A percentile compares a stretch with the other conserved stretches of the same genome.
Evolutionary conservation across 1,139 yeast species (phyloP).

Genomic region (Debaryomyces nepalensis): DNA sequence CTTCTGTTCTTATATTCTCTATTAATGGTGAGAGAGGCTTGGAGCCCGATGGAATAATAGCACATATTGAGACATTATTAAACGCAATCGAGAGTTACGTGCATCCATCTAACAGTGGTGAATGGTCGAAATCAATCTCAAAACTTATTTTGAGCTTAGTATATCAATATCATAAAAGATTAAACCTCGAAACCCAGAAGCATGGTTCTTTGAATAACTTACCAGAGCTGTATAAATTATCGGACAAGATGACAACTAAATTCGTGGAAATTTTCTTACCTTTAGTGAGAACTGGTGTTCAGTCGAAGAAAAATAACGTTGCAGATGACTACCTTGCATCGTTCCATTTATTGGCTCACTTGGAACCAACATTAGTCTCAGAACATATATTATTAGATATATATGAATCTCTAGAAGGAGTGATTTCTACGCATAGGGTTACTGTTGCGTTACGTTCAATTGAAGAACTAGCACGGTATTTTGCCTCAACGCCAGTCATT

Average conservation of each 20-base stretch:
- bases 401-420: constrained; percentile 81
- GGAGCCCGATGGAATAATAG: constrained; percentile 53
- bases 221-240: constrained; percentile 51
- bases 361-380: constrained; percentile 64
- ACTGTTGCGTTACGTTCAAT: constrained; percentile 72
- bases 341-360: constrained; percentile 64
- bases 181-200: constrained; percentile 48
- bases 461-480: constrained; percentile 66
- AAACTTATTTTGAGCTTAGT: constrained; percentile 61
- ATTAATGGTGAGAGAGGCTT: constrained; percentile 54
- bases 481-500: constrained; percentile 67
- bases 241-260: constrained; percentile 42
- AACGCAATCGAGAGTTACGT: constrained; percentile 82
- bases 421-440: constrained; percentile 83
- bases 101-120: constrained; percentile 90
- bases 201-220: constrained; percentile 48
- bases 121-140: constrained; percentile 78
- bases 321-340: constrained; percentile 65
- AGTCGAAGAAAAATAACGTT: constrained; percentile 67
- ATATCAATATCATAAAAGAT: constrained; percentile 63
- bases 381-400: constrained; percentile 73
- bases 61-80: constrained; percentile 56
- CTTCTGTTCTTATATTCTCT: constrained; percentile 68
- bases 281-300: constrained; percentile 72
- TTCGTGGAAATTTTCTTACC: constrained; percentile 66